Evolutionary conservation across 345 rosid species (phyloP), one percentile per base, ranked within the genome.

Genomic region (Heritiera littoralis): DNA sequence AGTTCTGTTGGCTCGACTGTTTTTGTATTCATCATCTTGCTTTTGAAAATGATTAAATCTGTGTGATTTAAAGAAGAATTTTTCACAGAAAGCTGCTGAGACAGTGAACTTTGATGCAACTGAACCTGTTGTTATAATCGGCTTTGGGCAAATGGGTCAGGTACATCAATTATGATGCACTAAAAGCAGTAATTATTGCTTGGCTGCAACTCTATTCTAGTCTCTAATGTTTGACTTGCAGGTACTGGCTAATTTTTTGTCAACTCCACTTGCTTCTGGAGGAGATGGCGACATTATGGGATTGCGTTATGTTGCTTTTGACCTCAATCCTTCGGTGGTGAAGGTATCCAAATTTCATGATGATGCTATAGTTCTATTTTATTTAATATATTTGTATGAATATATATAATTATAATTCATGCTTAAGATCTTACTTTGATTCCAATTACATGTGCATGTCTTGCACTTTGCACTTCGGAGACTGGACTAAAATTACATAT

Each of bases 61-160:
- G 63, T 32, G 13, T 52, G 55, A 32, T 67, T 64, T 71, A 59
- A 28, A 30, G 58, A 51, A 45, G n/a, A 65, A 55, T n/a, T 65
- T 81, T 75, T 71, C 73, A 76, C 95, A 92, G 97, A 91, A 77
- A 84, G 54, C 70, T 75, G 78, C 48, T 18, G 97, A 88, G 85
- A 66, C 74, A 74, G 90, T 89, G 76, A 93, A 83, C 84, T 95
- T 80, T 32, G 88, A 92, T 75, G 92, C 84, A 71, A 89, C 89
- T 51, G 98, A 95, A 81, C 97, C 99, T 67, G 86, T 95, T 83
- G 96, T 95, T 70, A 89, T 95, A 78, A 74, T 95, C 77, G 99
- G 99, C 85, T 95, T 95, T 80, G 94, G 93, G 76, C 98, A 93
- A 88, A 93, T 93, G 97, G 97, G 98, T 77, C 98, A 95, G 97